Conservation (phyloP, 768 basidiomycete genomes). For the Punctularia strigosozonata region DNA sequence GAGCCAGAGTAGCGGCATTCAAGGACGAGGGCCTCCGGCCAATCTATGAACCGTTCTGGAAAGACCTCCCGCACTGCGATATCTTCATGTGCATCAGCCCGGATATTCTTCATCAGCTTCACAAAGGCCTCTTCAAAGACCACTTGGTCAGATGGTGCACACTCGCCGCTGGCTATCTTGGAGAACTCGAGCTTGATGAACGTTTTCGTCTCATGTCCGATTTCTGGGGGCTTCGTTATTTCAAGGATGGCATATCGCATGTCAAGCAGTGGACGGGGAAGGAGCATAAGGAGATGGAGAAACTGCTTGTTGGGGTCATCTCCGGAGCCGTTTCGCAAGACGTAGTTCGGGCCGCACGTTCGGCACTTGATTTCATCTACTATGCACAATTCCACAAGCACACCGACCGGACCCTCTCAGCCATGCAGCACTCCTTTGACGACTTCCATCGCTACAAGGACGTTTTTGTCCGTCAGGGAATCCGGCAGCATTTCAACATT, state of each 20-base stretch:
- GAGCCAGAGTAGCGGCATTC: conserved; percentile 3
- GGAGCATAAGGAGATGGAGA: conserved; percentile 25
- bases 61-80: conserved; percentile 23
- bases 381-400: conserved; percentile 15
- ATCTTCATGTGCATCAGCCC: conserved; percentile 28
- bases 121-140: conserved; percentile 36
- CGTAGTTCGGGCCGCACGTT: conserved; percentile 14
- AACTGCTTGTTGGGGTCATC: conserved; percentile 11
- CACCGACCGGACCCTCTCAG: conserved; percentile 8
- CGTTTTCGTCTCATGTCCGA: conserved; percentile 20
- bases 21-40: conserved; percentile 6
- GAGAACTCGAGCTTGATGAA: conserved; percentile 23
- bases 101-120: conserved; percentile 33
- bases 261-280: conserved; percentile 31
- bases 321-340: conserved; percentile 10
- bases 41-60: conserved; percentile 27
- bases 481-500: conserved; percentile 18
- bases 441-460: conserved; percentile 16
- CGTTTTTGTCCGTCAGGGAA: conserved; percentile 12
- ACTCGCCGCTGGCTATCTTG: conserved; percentile 4
- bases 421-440: conserved; percentile 8
- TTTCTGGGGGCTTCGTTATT: conserved; percentile 23
- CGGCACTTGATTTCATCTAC: conserved; percentile 17
- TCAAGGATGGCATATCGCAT: conserved; percentile 28
- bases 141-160: conserved; percentile 22